These are phyloP conservation scores for Fusarium verticillioides DNA, from an alignment of 2,329 filamentous ascomycete genomes.

Conservation along the genomic window DNA sequence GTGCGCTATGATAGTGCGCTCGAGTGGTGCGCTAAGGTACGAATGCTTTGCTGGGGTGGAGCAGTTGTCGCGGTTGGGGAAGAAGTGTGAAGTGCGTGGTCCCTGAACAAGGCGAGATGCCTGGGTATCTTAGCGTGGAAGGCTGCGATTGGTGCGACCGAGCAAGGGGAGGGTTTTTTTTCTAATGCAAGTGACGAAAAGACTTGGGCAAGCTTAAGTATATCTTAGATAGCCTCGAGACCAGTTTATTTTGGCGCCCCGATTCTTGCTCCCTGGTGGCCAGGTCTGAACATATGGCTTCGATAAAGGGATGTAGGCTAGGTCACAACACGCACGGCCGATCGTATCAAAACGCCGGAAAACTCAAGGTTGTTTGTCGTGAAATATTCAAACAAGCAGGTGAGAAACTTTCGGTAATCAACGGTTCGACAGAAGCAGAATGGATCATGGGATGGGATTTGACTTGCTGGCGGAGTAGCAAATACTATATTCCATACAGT, in stretches of 20 bases:
- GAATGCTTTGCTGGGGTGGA: conserved; percentile 42
- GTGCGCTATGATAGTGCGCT: conserved; percentile 20
- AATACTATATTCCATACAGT: conserved; percentile 13
- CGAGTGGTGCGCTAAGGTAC: conserved; percentile 36
- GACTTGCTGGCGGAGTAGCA: background rate
- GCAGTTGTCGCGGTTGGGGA: conserved; percentile 34
- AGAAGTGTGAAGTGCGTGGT: conserved; percentile 30
- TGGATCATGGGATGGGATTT: background rate
- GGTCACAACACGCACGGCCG: conserved; percentile 2
- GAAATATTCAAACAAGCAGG: background rate
- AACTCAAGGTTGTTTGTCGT: background rate
- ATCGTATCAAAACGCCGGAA: background rate
- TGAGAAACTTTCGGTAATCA: background rate
- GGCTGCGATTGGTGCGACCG: conserved; percentile 46
- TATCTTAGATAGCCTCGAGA: background rate
- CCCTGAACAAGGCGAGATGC: conserved; percentile 37
- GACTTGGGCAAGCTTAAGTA: background rate
- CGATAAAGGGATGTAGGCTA: conserved; percentile 6
- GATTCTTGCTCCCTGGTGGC: background rate
- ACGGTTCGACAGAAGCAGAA: background rate
- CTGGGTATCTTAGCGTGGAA: conserved; percentile 45
- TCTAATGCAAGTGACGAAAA: background rate
- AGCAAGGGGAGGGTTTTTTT: background rate
- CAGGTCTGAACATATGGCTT: conserved; percentile 12
- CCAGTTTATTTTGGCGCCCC: background rate